These are phyloP conservation scores for Clathrus columnatus DNA, from an alignment of 768 basidiomycete species.

Conservation along the genomic window DNA sequence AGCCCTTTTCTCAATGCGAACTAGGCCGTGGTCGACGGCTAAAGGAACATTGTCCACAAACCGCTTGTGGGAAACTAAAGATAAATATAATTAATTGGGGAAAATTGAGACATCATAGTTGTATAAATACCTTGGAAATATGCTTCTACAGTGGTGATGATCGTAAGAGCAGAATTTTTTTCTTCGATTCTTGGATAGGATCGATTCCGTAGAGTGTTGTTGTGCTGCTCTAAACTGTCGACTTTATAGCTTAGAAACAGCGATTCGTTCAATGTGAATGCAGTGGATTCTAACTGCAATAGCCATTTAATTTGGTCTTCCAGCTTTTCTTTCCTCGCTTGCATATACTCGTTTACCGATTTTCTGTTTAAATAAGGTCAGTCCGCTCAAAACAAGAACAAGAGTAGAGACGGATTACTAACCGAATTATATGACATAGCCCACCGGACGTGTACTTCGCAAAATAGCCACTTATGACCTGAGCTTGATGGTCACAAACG, in stretches of 20 bases:
- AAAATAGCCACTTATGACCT: constrained; percentile 43
- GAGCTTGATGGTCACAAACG: constrained; percentile 31
- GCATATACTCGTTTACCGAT: constrained; percentile 43
- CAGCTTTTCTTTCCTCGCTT: constrained; percentile 31
- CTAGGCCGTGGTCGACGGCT: constrained; percentile 47
- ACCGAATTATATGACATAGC: constrained; percentile 41
- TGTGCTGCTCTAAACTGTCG: constrained; percentile 45
- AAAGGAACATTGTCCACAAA: constrained; percentile 49
- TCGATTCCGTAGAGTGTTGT: constrained; percentile 12
- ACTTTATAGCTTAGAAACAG: constrained; percentile 38
- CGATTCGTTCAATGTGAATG: constrained; percentile 44
- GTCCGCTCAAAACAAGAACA: too few relatives aligned
- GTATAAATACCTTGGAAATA: constrained; percentile 61
- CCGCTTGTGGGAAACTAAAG: constrained; percentile 49
- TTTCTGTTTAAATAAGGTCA: constrained; percentile 26
- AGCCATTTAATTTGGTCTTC: constrained; percentile 40
- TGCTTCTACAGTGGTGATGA: constrained; percentile 66
- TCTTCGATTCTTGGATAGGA: constrained; percentile 13
- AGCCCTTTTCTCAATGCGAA: constrained; percentile 40
- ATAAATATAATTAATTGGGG: not conserved
- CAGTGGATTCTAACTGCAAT: constrained; percentile 37
- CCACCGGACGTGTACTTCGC: constrained; percentile 41
- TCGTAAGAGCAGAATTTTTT: constrained; percentile 37
- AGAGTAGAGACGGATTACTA: constrained; percentile 23
- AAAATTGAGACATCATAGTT: not conserved